Evolutionary conservation across 1,139 yeast genomes (phyloP), one percentile per base, ranked within the genome.

Genomic region (Wickerhamomyces sp.): DNA sequence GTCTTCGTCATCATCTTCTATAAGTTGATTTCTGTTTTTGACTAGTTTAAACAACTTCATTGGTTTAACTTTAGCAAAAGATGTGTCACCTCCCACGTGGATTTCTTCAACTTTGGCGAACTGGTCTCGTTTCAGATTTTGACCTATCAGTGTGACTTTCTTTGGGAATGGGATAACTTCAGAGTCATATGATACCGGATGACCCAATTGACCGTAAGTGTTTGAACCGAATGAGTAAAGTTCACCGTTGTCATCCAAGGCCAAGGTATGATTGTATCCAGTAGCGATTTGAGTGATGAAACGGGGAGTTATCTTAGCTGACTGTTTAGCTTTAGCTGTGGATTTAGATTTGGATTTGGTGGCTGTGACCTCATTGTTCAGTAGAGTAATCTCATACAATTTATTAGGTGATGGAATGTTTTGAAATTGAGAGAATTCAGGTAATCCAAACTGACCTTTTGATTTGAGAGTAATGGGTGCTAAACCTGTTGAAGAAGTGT

Each of bases 191-290:
- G 76, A 68, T 37, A 83, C 80, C 8, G 80, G 79, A 36, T 76
- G 68, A n/a, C 90, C 96, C 45, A 94, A 70, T 56, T 92, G 92
- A 19, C 98, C 97, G 57, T 65, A 76, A 3, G 76, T 67, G 58
- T 92, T 92, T 44, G 76, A 76, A 24, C 98, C 98, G 77, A 95
- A 90, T 2, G 89, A 74, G 76, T 83, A 85, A 15, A 88, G 65
- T 42, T 72, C 69, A 14, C 92, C 94, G 19, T 68, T 56, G 2
- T 65, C 52, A 49, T 87, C 92, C 24, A 74, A 59, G 2, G 79
- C 94, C 22, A 89, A 57, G 8, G 88, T 78, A 62, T 88, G 96
- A 57, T 68, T 71, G 37, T 72, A 70, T 3, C 97, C 97, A 40
- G 84, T 67, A 1, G 95, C 87, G 36, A 90, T 72, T 49, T 75